Conservation (phyloP, 2,329 filamentous ascomycete genomes). For the Dactylellina haptotyla region DNA sequence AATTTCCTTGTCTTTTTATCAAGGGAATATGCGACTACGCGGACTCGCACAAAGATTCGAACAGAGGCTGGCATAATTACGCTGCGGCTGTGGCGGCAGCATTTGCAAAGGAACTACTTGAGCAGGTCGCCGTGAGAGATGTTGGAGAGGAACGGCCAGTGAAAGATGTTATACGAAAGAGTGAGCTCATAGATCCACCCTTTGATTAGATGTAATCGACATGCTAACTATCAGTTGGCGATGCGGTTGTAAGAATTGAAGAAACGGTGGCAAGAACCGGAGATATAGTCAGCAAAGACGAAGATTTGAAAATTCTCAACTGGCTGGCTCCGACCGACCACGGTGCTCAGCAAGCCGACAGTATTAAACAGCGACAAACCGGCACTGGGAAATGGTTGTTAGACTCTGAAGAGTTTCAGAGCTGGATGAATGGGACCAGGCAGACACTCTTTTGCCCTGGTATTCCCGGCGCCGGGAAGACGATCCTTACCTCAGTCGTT, state of each 20-base stretch:
- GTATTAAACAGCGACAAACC: slow-evolving; percentile 60
- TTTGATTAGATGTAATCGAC: no score
- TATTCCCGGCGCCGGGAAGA: slow-evolving; percentile 66
- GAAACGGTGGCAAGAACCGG: not conserved
- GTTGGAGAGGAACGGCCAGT: not conserved
- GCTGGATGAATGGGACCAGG: slow-evolving; percentile 53
- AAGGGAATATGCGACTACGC: slow-evolving; percentile 55
- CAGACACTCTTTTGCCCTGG: slow-evolving; percentile 64
- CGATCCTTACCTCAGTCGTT: slow-evolving; percentile 62
- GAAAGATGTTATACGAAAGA: not conserved
- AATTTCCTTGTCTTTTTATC: slow-evolving; percentile 18
- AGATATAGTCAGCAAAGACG: not conserved
- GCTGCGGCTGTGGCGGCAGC: slow-evolving; percentile 27
- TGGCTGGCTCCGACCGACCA: slow-evolving; percentile 63
- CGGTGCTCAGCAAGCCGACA: slow-evolving; percentile 62
- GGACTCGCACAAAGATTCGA: slow-evolving; percentile 54
- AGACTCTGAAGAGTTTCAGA: not conserved
- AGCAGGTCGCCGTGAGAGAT: not conserved
- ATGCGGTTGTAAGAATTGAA: not conserved
- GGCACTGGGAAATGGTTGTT: slow-evolving; percentile 60
- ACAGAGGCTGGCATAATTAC: slow-evolving; percentile 52
- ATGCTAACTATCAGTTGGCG: no score
- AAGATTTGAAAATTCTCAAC: slow-evolving; percentile 57
- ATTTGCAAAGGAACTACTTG: slow-evolving; percentile 7
- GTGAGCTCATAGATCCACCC: no score